A percentile compares a stretch with the other conserved stretches of the same genome.
Evolutionary conservation across 2,329 filamentous ascomycete species (phyloP).

Genomic region (Fusarium sp.): DNA sequence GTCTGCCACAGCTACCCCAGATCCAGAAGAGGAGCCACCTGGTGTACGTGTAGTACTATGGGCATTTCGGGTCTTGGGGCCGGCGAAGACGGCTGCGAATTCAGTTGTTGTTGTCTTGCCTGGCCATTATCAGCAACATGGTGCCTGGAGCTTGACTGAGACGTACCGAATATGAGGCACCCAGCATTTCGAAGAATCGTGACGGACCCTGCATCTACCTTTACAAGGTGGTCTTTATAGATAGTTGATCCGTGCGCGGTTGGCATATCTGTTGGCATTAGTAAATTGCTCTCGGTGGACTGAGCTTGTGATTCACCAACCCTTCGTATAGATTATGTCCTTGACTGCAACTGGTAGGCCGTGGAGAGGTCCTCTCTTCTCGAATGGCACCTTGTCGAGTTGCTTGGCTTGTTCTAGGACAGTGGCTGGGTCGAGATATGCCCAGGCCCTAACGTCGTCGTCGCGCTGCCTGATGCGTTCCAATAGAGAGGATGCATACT

Average conservation of each 20-base stretch:
- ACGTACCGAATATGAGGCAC: slow-evolving; percentile 61
- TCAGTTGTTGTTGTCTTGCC: slow-evolving; percentile 57
- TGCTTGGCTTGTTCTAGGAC: slow-evolving; percentile 61
- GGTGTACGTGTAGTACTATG: slow-evolving; percentile 72
- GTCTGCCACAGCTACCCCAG: slow-evolving; percentile 74
- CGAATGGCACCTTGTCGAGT: slow-evolving; percentile 60
- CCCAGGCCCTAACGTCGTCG: slow-evolving; percentile 62
- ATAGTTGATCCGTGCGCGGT: slow-evolving; percentile 66
- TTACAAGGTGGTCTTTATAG: slow-evolving; percentile 56
- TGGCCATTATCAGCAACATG: slow-evolving; percentile 63
- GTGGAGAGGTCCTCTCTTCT: slow-evolving; percentile 65
- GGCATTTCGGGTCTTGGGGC: slow-evolving; percentile 66
- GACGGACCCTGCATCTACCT: slow-evolving; percentile 64
- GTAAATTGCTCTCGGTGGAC: accelerated
- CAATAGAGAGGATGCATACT: slow-evolving; percentile 62
- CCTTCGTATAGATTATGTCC: slow-evolving; percentile 69
- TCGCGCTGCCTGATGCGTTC: slow-evolving; percentile 57
- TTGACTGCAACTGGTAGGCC: slow-evolving; percentile 69
- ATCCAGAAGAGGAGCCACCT: slow-evolving; percentile 75
- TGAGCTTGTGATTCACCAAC: slow-evolving; percentile 48
- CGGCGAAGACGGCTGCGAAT: slow-evolving; percentile 64
- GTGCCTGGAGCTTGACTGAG: slow-evolving; percentile 55
- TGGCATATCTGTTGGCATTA: slow-evolving; percentile 59
- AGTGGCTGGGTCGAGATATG: slow-evolving; percentile 54
- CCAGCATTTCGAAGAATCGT: slow-evolving; percentile 64